Base-by-base conservation (phyloP, 352 stramenopile species). In the Pythium inflatum region DNA sequence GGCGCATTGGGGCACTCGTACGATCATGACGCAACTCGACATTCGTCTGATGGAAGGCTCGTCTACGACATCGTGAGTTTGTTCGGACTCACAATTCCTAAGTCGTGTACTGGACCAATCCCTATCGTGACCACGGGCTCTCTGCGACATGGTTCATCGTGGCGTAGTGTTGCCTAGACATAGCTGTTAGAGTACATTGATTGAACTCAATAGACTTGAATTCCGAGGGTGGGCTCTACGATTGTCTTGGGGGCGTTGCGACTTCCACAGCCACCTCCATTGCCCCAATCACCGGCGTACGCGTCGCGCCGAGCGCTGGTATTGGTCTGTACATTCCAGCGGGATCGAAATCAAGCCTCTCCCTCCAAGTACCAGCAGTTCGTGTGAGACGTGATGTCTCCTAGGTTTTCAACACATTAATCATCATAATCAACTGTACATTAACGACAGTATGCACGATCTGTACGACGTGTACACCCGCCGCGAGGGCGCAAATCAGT, bases 361-460 rank as follows among this genome's bases (percentile, higher is more conserved):
- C n/a, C n/a, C n/a, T n/a, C n/a, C n/a, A n/a, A n/a, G n/a, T n/a
- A n/a, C n/a, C n/a, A n/a, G n/a, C n/a, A n/a, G n/a, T n/a, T n/a
- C n/a, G n/a, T n/a, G n/a, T n/a, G n/a, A n/a, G n/a, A n/a, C n/a
- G n/a, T n/a, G n/a, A n/a, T n/a, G n/a, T n/a, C n/a, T n/a, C n/a
- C n/a, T n/a, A n/a, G n/a, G n/a, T n/a, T n/a, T n/a, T n/a, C n/a
- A n/a, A n/a, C n/a, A n/a, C n/a, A n/a, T n/a, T n/a, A n/a, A n/a
- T n/a, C n/a, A n/a, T n/a, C n/a, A n/a, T n/a, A n/a, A n/a, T n/a
- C n/a, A n/a, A n/a, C n/a, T n/a, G 49, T 89, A 79, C 28, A 75
- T 90, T n/a, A 43, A 75, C 8, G 54, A 86, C 30, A 87, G 74
- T 27, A 79, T 82, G 45, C 43, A 81, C n/a, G 77, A 85, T 24